Evolutionary conservation across 1,284 basidiomycete species (phyloP), one percentile per base, ranked within the genome.

Genomic region (Irpex rosettiformis): DNA sequence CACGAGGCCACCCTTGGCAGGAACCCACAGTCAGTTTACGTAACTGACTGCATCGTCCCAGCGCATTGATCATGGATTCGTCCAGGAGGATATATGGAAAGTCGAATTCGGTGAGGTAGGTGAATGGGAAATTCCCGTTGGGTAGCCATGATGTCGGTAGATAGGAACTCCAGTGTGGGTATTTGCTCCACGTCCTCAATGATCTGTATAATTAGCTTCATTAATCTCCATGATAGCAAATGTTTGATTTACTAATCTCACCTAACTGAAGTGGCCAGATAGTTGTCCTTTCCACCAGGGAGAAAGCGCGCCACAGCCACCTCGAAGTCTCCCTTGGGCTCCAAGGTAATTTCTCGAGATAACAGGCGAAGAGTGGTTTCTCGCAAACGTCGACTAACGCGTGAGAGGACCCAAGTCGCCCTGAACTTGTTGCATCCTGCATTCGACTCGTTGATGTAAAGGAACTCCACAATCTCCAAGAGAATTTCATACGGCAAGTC

Each of bases 301-400:
- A 45, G 16, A 18, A 45, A 45, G 21, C 18, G 7, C 21, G 10
- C 16, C 21, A 45, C 7, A 7, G 43, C 2, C 13, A 18, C 18
- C 13, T 7, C 21, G 18, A 45, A 18, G 11, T 45, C n/a, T 45
- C 18, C 21, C 13, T 45, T 11, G 43, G 21, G 13, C 8, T 18
- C 21, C 43, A 45, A 45, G 43, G 8, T 45, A 54, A 54, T 16
- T 6, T 54, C 16, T 40, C 33, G 30, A 21, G 40, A 40, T 6
- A 40, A 1, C 11, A 54, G 13, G 18, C 10, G 29, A 25, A 33
- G 28, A 6, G 29, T 13, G 53, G 40, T 13, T n/a, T 8, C 33
- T 40, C 53, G 10, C 11, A 54, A 21, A 54, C 53, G 53, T 18
- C 33, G 53, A 54, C 6, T 42, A 22, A 54, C 53, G 16, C 29